These are phyloP conservation scores for Alternaria hordeiaustralica DNA, from an alignment of 2,329 filamentous ascomycete genomes.

Conservation along the genomic window DNA sequence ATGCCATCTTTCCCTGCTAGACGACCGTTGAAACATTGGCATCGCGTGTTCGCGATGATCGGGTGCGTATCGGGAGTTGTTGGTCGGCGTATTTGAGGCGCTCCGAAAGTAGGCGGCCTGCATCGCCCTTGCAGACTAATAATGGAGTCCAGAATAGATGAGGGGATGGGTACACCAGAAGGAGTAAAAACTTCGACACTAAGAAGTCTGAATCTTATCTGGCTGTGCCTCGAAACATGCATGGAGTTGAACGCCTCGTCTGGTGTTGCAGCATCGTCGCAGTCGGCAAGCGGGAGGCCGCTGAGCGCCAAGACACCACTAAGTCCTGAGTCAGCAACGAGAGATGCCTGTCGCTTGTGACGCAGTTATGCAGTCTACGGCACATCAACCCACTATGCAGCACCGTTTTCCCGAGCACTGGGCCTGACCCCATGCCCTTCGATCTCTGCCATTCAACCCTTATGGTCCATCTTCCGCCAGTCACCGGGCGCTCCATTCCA, in stretches of 20 bases:
- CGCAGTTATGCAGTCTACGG: constrained; percentile 9
- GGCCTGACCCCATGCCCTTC: constrained; percentile 11
- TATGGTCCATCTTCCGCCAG: constrained; percentile 8
- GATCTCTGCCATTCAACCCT: constrained; percentile 5
- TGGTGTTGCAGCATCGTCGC: constrained; percentile 2
- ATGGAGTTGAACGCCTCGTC: neutral
- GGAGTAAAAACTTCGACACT: neutral
- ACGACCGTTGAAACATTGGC: neutral
- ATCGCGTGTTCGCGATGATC: neutral
- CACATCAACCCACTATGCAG: constrained; percentile 12
- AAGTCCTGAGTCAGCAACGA: constrained; percentile 6
- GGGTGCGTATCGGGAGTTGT: neutral
- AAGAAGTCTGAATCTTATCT: neutral
- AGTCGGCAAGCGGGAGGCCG: neutral
- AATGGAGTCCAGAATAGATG: neutral
- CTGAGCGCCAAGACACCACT: constrained; percentile 7
- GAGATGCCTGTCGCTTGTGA: constrained; percentile 9
- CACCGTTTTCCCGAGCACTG: constrained; percentile 13
- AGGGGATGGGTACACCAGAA: neutral
- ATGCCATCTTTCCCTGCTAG: neutral
- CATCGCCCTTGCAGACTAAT: neutral
- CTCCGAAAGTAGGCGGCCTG: constrained; percentile 1
- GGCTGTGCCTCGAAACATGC: neutral
- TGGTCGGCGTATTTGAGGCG: neutral
- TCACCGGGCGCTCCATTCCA: neutral